Base-by-base conservation (phyloP, 2,329 filamentous ascomycete species). In the Sporothrix variecibatus region DNA sequence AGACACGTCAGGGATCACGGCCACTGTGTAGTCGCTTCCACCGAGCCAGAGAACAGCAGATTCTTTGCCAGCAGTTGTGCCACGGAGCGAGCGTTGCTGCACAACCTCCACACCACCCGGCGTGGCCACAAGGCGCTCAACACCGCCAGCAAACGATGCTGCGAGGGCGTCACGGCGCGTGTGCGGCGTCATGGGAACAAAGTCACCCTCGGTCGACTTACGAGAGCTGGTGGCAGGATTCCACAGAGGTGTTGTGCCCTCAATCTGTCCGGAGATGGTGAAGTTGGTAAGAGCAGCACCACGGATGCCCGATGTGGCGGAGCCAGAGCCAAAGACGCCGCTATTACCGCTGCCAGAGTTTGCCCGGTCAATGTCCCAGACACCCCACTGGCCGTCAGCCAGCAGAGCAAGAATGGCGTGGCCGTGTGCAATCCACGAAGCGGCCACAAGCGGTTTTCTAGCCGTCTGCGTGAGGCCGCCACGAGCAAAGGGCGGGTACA, bases 301-400 rank as follows among this genome's bases (percentile, higher is more conserved):
- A 23, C 85, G 84, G 46, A 90, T 84, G 6, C 88, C 87, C 68
- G 85, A 82, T 73, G 84, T 84, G 43, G 87, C 81, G 77, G 86
- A 46, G 1, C 56, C 67, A 3, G 67, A 88, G 56, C 83, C 86
- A 31, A 88, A 84, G 3, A 89, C 80, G 1, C 70, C 53, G 17
- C 71, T 49, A 23, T 67, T 6, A 26, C 84, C 80, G 69, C 74
- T 46, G 31, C 17, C 17, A 1, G 77, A 73, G 1, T 86, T 87
- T 40, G 84, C 84, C 8, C 89, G 88, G 75, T 91, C 88, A 62
- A 92, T 85, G 77, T 92, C 90, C 90, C 90, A 92, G 46, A 92
- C 87, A 17, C 89, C 90, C 90, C 90, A 92, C 79, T 90, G 89
- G 7, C 90, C 90, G 77, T 92, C 90, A 0, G 87, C 87, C 3